Percentiles rank a stretch among this genome's conserved stretches.
These are phyloP conservation scores for Citeromyces matritensis DNA, from an alignment of 805 yeast species.

Conservation along the genomic window DNA sequence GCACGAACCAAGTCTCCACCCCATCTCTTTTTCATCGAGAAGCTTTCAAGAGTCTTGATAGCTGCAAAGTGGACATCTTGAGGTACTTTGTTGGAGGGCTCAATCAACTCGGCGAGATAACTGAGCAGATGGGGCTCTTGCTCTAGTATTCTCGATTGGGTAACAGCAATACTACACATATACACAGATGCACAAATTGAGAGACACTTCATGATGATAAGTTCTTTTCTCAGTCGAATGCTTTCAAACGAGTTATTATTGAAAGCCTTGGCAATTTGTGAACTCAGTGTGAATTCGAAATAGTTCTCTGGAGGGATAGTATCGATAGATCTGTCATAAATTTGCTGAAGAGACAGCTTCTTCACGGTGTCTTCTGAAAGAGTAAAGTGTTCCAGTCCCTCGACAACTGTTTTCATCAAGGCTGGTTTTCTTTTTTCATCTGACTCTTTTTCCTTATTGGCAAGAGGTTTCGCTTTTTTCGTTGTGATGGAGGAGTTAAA, in stretches of 20 bases:
- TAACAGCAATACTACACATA: slow-evolving; percentile 37
- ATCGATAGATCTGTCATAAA: slow-evolving; percentile 44
- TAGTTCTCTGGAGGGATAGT: slow-evolving; percentile 47
- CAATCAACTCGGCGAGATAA: slow-evolving; percentile 57
- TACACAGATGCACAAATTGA: slow-evolving; percentile 53
- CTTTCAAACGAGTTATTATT: slow-evolving; percentile 37
- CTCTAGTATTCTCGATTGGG: slow-evolving; percentile 54
- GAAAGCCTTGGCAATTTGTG: slow-evolving; percentile 61
- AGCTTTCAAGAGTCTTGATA: slow-evolving; percentile 49
- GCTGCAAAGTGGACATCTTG: slow-evolving; percentile 42
- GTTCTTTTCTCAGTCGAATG: slow-evolving; percentile 35
- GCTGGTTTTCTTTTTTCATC: slow-evolving; percentile 8
- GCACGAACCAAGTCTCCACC: slow-evolving; percentile 66
- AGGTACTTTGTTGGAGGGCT: slow-evolving; percentile 46
- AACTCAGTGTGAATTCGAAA: slow-evolving; percentile 46
- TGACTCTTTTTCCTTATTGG: slow-evolving; percentile 5
- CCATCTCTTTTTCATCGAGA: slow-evolving; percentile 53
- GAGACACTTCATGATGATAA: slow-evolving; percentile 49
- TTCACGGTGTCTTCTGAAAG: slow-evolving; percentile 43
- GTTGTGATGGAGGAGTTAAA: slow-evolving; percentile 10
- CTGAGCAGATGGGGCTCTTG: slow-evolving; percentile 58
- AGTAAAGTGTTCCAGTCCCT: slow-evolving; percentile 35
- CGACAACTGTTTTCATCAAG: slow-evolving; percentile 8
- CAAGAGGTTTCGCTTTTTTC: slow-evolving; percentile 6
- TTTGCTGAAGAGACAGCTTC: slow-evolving; percentile 39